Evolutionary conservation across 257 asterid genomes (phyloP).

Genomic region (Salvia splendens): DNA sequence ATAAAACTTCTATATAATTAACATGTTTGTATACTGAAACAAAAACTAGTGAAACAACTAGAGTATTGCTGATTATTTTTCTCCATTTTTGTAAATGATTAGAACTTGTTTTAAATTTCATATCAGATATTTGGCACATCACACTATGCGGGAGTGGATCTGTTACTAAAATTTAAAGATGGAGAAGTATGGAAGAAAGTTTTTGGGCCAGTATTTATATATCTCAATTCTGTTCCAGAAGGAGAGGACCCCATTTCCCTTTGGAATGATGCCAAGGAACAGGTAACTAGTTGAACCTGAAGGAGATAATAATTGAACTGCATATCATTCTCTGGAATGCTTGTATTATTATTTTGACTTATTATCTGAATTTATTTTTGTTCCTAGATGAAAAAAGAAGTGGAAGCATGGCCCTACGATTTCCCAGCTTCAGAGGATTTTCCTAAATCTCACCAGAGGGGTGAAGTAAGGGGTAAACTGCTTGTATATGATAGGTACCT

Average conservation of each 20-base stretch:
- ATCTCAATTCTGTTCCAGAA: slow-evolving; percentile 51
- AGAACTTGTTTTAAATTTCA: slow-evolving; percentile 13
- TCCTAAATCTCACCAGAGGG: slow-evolving; percentile 57
- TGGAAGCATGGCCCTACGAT: slow-evolving; percentile 66
- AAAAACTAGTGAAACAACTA: slow-evolving; percentile 1
- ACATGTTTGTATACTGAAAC: neutral
- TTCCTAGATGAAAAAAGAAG: slow-evolving; percentile 56
- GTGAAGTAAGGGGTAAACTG: slow-evolving; percentile 55
- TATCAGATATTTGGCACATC: slow-evolving; percentile 60
- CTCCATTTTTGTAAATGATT: neutral
- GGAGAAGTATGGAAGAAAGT: slow-evolving; percentile 81
- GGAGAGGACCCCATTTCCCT: slow-evolving; percentile 48
- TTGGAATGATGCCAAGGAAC: slow-evolving; percentile 68
- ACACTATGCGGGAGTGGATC: slow-evolving; percentile 67
- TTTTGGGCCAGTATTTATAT: slow-evolving; percentile 68
- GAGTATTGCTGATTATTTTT: slow-evolving; percentile 4
- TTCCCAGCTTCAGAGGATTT: slow-evolving; percentile 63
- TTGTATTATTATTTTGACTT: slow-evolving; percentile 17
- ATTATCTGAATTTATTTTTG: slow-evolving; percentile 3
- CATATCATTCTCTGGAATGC: neutral
- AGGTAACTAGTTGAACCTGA: slow-evolving; percentile 37
- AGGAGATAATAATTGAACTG: slow-evolving; percentile 9
- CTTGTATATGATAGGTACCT: slow-evolving; percentile 56
- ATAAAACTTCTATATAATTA: neutral
- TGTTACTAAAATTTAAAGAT: slow-evolving; percentile 50